Evolutionary conservation across 2,329 filamentous ascomycete genomes (phyloP), one percentile per base, ranked within the genome.

Genomic region (Blumeriella jaapii): DNA sequence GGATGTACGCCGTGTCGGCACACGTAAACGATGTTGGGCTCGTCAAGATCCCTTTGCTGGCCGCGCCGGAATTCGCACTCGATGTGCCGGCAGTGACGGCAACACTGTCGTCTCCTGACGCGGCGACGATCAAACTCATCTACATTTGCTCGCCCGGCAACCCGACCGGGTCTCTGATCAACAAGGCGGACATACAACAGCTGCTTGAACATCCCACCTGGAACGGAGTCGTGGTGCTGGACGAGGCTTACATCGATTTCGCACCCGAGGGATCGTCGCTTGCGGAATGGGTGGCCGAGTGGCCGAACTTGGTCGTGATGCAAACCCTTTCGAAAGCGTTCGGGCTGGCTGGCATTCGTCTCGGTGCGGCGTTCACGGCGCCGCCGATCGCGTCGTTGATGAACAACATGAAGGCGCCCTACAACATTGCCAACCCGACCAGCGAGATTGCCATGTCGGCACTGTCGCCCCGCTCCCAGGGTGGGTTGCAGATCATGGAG

Each of bases 261-360:
- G 80, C 87, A 5, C 75, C 77, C 5, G 76, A 81, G 11, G 77
- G 73, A 16, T 69, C 82, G 26, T 93, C 82, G 47, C 69, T 96
- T 16, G 89, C 91, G 16, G 83, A 93, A 60, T 93, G 84, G 80
- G 87, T 93, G 1, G 68, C 72, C 22, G 86, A 94, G 53, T 93
- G 83, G 74, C 87, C 89, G 32, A 98, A 98, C 59, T 68, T 98
- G 16, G 86, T 95, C 12, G 87, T 98, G 38, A 85, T 96, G 83
- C 91, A 98, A 66, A 98, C 91, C 1, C 69, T 96, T n/a, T 93
- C 83, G 52, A 98, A 98, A 60, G 91, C 86, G 0, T 98, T 98
- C 55, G 91, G 91, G 17, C 72, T 98, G 54, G 91, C 91, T 3
- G 91, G 89, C 32, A 94, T 98, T 55, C 71, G 91, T 11, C 69